These are phyloP conservation scores for Echites panduratus DNA, from an alignment of 257 asterid genomes.

Conservation along the genomic window DNA sequence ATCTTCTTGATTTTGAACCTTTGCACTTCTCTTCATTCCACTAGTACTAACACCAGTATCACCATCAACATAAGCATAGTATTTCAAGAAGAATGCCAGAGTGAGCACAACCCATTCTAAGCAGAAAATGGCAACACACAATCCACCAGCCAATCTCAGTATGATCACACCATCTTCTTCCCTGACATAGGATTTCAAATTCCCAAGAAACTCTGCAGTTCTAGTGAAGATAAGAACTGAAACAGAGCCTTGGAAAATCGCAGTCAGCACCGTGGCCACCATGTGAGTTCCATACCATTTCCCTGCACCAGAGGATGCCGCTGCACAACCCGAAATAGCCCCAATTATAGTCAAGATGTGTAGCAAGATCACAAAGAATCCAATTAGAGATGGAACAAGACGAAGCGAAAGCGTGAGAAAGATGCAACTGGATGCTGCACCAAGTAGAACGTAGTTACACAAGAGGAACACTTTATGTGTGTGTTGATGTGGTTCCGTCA, in stretches of 20 bases:
- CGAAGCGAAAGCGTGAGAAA: slow-evolving; percentile 47
- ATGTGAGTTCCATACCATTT: slow-evolving; percentile 85
- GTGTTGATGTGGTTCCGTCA: slow-evolving; percentile 14
- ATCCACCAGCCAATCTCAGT: slow-evolving; percentile 64
- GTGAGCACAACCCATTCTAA: slow-evolving; percentile 88
- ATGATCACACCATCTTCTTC: slow-evolving; percentile 79
- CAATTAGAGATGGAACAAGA: slow-evolving; percentile 35
- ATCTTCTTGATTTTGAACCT: slow-evolving; percentile 69
- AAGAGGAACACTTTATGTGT: slow-evolving; percentile 32
- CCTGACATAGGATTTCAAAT: slow-evolving; percentile 69
- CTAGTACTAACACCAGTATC: slow-evolving; percentile 21
- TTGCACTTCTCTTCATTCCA: slow-evolving; percentile 43
- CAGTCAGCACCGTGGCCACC: slow-evolving; percentile 80
- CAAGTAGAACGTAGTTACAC: slow-evolving; percentile 35
- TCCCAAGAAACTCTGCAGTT: slow-evolving; percentile 63
- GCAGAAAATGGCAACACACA: slow-evolving; percentile 61
- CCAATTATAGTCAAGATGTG: slow-evolving; percentile 40
- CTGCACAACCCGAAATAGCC: slow-evolving; percentile 49
- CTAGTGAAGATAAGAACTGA: slow-evolving; percentile 78
- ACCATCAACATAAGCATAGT: slow-evolving; percentile 60
- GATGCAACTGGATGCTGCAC: slow-evolving; percentile 43
- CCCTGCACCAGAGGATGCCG: slow-evolving; percentile 48
- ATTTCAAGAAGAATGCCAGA: slow-evolving; percentile 71
- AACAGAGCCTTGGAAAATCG: slow-evolving; percentile 85
- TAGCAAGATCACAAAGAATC: slow-evolving; percentile 41